Conservation (phyloP, 2,329 filamentous ascomycete genomes). For the Fusarium bulbicola region DNA sequence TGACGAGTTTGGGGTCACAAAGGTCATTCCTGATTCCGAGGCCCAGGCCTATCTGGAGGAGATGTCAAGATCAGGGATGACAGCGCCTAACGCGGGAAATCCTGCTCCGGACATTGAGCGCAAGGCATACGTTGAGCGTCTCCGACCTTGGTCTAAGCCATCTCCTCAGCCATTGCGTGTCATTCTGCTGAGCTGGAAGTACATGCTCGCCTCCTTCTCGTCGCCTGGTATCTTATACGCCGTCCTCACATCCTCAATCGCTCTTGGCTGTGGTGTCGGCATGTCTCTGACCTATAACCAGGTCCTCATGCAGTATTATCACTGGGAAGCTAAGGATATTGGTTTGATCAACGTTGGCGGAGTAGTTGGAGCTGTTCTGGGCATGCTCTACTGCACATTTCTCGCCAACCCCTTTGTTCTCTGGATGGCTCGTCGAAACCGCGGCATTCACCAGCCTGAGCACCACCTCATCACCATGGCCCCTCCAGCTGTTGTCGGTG, state of each 20-base stretch:
- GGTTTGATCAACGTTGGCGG: slow-evolving; percentile 5
- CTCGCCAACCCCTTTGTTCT: slow-evolving; percentile 6
- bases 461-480: slow-evolving; percentile 26
- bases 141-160: slow-evolving; percentile 10
- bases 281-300: slow-evolving; percentile 15
- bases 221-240: slow-evolving; percentile 12
- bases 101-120: not conserved
- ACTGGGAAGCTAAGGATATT: slow-evolving; percentile 10
- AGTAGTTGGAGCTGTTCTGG: not conserved
- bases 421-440: slow-evolving; percentile 25
- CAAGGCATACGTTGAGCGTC: slow-evolving; percentile 1
- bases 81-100: not conserved
- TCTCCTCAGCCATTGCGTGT: not conserved
- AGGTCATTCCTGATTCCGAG: slow-evolving; percentile 6
- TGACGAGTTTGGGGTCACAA: slow-evolving; percentile 10
- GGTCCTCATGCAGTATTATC: slow-evolving; percentile 2
- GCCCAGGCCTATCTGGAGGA: slow-evolving; percentile 9
- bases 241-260: slow-evolving; percentile 3
- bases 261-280: not conserved
- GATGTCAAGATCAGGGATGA: not conserved
- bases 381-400: slow-evolving; percentile 16
- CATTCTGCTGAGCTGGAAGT: slow-evolving; percentile 10
- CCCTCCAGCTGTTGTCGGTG: slow-evolving; percentile 20
- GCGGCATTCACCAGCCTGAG: slow-evolving; percentile 23
- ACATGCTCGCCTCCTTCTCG: not conserved